phyloP scores from a whole-genome alignment of 2,329 filamentous ascomycete species.

The Calonectria multiphialidica region DNA sequence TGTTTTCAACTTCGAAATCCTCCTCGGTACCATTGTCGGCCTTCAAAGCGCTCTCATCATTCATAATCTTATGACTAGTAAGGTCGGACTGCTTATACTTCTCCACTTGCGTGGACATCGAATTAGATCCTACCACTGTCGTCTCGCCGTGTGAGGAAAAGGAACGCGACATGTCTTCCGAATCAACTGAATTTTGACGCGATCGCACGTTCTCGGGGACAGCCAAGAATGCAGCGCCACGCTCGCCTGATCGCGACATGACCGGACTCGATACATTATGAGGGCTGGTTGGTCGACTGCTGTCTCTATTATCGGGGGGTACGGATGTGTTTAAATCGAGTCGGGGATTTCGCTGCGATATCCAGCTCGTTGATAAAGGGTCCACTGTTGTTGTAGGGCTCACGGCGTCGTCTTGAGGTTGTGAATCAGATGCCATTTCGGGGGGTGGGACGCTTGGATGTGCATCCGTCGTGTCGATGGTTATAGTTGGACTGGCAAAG shows the following conservation, averaged over 20 bases:
- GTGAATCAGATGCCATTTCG: slow-evolving; percentile 45
- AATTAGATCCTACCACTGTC: slow-evolving; percentile 63
- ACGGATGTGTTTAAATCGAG: slow-evolving; percentile 65
- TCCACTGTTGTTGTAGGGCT: slow-evolving; percentile 55
- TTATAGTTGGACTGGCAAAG: slow-evolving; percentile 62
- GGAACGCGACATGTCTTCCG: slow-evolving; percentile 71
- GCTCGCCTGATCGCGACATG: slow-evolving; percentile 59
- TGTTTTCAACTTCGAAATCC: slow-evolving; percentile 82
- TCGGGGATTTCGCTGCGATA: slow-evolving; percentile 37
- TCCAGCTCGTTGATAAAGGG: slow-evolving; percentile 41
- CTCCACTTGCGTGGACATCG: slow-evolving; percentile 53
- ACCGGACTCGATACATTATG: slow-evolving; percentile 77
- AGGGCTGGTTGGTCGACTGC: slow-evolving; percentile 76
- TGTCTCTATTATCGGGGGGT: slow-evolving; percentile 75
- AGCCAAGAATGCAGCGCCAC: slow-evolving; percentile 68
- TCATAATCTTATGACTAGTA: slow-evolving; percentile 69
- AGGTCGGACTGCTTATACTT: slow-evolving; percentile 52
- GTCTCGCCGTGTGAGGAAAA: slow-evolving; percentile 73
- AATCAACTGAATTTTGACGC: slow-evolving; percentile 78
- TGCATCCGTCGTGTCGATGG: slow-evolving; percentile 64
- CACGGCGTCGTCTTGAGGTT: slow-evolving; percentile 52
- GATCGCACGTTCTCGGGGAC: slow-evolving; percentile 72
- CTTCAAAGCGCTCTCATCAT: slow-evolving; percentile 76
- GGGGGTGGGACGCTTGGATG: slow-evolving; percentile 42
- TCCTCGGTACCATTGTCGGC: slow-evolving; percentile 82